Percentiles rank a stretch among this genome's conserved stretches.
These are phyloP conservation scores for Taphrina communis DNA, from an alignment of 1,139 yeast species.

Conservation along the genomic window DNA sequence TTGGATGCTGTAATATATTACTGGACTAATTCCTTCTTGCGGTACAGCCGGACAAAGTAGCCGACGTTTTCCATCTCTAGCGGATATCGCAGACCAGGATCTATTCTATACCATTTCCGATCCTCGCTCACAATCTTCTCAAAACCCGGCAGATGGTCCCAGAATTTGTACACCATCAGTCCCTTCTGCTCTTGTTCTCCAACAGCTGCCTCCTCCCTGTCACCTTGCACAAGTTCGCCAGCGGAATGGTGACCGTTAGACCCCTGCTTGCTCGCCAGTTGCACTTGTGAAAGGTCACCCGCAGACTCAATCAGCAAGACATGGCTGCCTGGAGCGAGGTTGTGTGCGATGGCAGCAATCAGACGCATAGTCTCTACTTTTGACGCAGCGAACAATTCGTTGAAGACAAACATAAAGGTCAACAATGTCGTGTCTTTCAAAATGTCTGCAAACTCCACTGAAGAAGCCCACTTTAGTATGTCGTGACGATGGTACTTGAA, in stretches of 20 bases:
- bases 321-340: conserved; percentile 28
- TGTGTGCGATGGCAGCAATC: conserved; percentile 25
- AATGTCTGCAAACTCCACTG: conserved; percentile 13
- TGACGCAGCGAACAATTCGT: conserved; percentile 38
- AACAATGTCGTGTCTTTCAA: conserved; percentile 30
- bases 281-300: conserved; percentile 36
- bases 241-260: background rate
- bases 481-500: conserved; percentile 25
- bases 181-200: background rate
- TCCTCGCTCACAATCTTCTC: conserved; percentile 22
- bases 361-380: conserved; percentile 19
- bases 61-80: conserved; percentile 40
- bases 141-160: conserved; percentile 37
- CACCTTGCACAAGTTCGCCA: background rate
- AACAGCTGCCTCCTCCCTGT: background rate
- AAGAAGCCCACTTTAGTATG: conserved; percentile 9
- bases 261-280: conserved; percentile 1
- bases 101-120: conserved; percentile 30
- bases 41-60: conserved; percentile 37
- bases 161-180: conserved; percentile 36
- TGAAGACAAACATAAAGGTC: conserved; percentile 40
- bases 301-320: conserved; percentile 38
- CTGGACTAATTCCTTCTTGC: conserved; percentile 7
- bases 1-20: background rate
- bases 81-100: conserved; percentile 19